phyloP scores from a whole-genome alignment of 352 stramenopile genomes.

The Phytophthora gonapodyides region DNA sequence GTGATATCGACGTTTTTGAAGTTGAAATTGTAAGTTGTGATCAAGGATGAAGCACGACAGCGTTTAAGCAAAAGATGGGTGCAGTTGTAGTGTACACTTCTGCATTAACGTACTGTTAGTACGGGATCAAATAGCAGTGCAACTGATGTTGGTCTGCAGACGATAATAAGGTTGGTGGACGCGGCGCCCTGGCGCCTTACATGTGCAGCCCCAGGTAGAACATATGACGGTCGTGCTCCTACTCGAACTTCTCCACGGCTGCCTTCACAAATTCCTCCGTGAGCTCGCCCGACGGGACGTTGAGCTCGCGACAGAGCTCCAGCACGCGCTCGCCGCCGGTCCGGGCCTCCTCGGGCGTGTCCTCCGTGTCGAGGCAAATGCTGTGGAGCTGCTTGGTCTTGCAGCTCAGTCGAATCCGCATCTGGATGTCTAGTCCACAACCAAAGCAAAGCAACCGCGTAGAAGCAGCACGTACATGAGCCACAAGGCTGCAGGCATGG shows the following conservation, averaged over 20 bases:
- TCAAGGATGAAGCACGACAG: too few relatives aligned
- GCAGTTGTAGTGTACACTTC: constrained; percentile 23
- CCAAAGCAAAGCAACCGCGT: background rate
- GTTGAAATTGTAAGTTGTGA: too few relatives aligned
- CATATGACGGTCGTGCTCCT: constrained; percentile 41
- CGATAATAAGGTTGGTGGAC: constrained; percentile 6
- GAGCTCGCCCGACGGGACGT: constrained; percentile 35
- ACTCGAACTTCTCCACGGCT: constrained; percentile 52
- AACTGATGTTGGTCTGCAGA: background rate
- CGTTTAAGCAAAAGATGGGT: background rate
- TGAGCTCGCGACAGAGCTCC: constrained; percentile 54
- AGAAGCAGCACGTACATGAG: constrained; percentile 2
- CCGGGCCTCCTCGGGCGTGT: constrained; percentile 71
- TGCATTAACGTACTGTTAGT: constrained; percentile 25
- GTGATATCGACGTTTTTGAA: too few relatives aligned
- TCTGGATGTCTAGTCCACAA: constrained; percentile 46
- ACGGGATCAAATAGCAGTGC: constrained; percentile 5
- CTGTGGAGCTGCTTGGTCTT: constrained; percentile 67
- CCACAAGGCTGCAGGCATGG: constrained; percentile 8
- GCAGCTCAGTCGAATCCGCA: constrained; percentile 51
- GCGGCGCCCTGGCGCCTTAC: constrained; percentile 13
- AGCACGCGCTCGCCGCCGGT: constrained; percentile 55
- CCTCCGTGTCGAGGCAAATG: constrained; percentile 79
- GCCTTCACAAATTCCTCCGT: constrained; percentile 50
- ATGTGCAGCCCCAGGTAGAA: constrained; percentile 60